Conservation (phyloP, 106 monocot species). For the Gastrodia elata region DNA sequence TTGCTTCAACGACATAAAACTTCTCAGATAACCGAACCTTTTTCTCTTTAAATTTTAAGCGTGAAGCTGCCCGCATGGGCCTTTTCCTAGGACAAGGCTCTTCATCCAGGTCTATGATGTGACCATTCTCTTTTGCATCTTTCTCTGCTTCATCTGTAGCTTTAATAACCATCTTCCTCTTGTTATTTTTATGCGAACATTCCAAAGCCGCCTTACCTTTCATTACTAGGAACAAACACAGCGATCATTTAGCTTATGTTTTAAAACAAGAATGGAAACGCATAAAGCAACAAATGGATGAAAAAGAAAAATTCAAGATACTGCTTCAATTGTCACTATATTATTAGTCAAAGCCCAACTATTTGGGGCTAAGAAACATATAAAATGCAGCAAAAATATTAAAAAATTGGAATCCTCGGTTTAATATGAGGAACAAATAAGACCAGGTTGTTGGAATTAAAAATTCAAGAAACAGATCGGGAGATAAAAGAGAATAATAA, state of each 20-base stretch:
- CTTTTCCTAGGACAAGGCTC: conserved; percentile 26
- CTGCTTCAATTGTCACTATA: background rate
- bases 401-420: no score
- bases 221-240: background rate
- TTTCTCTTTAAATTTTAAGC: conserved; percentile 76
- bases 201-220: background rate
- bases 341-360: background rate
- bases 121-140: background rate
- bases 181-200: background rate
- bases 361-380: background rate
- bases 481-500: no score
- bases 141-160: background rate
- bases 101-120: background rate
- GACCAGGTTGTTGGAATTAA: no score
- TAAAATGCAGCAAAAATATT: no score
- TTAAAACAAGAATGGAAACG: background rate
- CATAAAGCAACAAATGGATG: background rate
- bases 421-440: no score
- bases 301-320: background rate
- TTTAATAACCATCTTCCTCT: background rate
- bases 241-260: background rate
- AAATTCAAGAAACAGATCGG: no score
- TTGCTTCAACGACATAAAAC: conserved; percentile 26
- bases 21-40: conserved; percentile 45
- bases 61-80: conserved; percentile 73